Evolutionary conservation across 148 eudicot species (phyloP), one percentile per base, ranked within the genome.

Genomic region (Nyssa sinensis): DNA sequence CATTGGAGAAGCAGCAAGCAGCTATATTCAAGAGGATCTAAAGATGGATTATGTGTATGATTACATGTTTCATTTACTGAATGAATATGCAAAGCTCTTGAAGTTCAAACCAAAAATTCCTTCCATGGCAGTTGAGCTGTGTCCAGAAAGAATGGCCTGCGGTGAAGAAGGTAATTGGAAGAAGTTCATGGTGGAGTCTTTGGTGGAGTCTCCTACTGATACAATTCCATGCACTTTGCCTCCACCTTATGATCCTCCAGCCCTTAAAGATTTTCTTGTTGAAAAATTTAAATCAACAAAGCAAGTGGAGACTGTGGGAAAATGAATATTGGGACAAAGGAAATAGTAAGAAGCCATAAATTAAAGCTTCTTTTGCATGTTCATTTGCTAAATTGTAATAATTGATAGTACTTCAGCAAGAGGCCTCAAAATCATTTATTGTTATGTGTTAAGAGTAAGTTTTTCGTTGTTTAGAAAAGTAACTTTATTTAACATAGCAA

Each of bases 51-150:
- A 75, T 21, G 87, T 88, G 58, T 88, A 86, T 19, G 86, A 86
- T 47, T 88, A 86, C 80, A 88, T 88, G 89, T 88, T 84, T 34
- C 89, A 88, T 72, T 41, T 88, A 69, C 23, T 88, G 28, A 86
- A 66, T 35, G 91, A 88, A 69, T 86, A 88, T 33, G 82, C 86
- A 59, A 86, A 82, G 67, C 81, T 88, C 1, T 23, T 84, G 41
- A 82, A 75, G 76, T 88, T 82, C 77, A 86, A 82, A 39, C 89
- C 91, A 11, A 47, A 41, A 17, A 37, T 88, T 0, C 88, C 91
- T 39, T 64, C 84, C 0, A 72, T 72, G 0, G 87, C 84, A 5
- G 11, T 72, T 1, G 88, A 84, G 83, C 73, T 88, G 10, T 88
- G 89, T 27, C 30, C 87, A 8, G 91, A 86, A 70, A 63, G 77